Base-by-base conservation (phyloP, 805 yeast genomes). In the Hanseniaspora nectarophila region DNA sequence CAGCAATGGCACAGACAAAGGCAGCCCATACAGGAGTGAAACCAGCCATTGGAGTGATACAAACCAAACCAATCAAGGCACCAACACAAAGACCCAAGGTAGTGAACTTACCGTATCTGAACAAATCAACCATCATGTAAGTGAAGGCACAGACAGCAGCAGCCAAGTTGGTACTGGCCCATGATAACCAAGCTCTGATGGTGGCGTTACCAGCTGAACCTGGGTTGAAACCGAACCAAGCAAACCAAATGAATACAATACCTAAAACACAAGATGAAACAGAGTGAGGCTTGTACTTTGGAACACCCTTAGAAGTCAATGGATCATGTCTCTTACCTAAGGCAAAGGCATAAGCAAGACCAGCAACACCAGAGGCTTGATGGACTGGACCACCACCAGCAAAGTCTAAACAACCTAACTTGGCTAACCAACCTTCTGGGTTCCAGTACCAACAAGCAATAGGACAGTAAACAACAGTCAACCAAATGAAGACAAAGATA, bases 311-410 rank as follows among this genome's bases (percentile, higher is more conserved):
- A 40, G 73, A 72, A 29, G 88, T 73, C 53, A 80, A 74, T 9
- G 74, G 74, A 65, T 87, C 96, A 61, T 80, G 79, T 74, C 98
- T 85, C 74, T 82, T 86, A 70, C 98, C 98, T 64, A 90, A 76
- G 56, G 86, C 71, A 52, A 92, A 74, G 28, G 98, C 95, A 66
- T 90, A 90, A 54, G 96, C 90, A 57, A 92, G 73, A 48, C 97
- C 97, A 66, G 95, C 94, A 59, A 81, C 85, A 60, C 98, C 98
- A 34, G 95, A 85, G 60, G 88, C 72, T 71, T 85, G 86, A 71
- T 92, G 98, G 55, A 92, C 97, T 56, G 97, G 96, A 57, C 96
- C 96, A 64, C 97, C 97, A 64, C 98, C 98, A 21, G 98, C 98
- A 64, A 85, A 92, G 72, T 92, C 98, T 56, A 87, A 76, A 34